phyloP scores from a whole-genome alignment of 2,329 filamentous ascomycete species.

The Colletotrichum lindemuthianum region DNA sequence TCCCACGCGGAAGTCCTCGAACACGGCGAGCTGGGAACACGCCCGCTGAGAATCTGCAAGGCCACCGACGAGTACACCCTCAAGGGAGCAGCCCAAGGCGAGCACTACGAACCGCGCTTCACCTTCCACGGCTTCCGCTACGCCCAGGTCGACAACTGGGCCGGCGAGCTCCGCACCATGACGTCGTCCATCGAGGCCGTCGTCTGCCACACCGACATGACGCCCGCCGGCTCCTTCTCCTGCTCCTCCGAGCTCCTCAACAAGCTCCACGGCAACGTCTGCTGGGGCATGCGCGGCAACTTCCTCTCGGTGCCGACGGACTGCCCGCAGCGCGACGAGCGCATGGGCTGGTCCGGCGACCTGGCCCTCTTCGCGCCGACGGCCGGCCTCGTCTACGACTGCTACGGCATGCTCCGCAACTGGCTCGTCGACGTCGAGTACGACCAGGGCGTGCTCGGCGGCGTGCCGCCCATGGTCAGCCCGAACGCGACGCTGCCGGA shows the following conservation, averaged over 20 bases:
- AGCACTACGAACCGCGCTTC: constrained; percentile 55
- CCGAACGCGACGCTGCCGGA: constrained; percentile 39
- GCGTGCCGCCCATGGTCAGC: constrained; percentile 46
- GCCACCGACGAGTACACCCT: constrained; percentile 47
- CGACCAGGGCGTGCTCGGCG: constrained; percentile 46
- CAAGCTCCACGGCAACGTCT: constrained; percentile 18
- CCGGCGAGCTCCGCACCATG: constrained; percentile 39
- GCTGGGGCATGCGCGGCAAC: constrained; percentile 32
- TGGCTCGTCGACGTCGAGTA: constrained; percentile 31
- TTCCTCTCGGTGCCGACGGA: constrained; percentile 33
- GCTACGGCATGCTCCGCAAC: constrained; percentile 18
- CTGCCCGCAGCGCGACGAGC: constrained; percentile 34
- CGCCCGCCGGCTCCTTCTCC: constrained; percentile 9
- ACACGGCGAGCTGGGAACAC: constrained; percentile 49
- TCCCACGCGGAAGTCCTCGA: constrained; percentile 55
- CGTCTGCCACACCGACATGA: constrained; percentile 32
- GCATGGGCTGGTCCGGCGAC: constrained; percentile 28
- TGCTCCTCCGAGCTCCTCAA: constrained; percentile 26
- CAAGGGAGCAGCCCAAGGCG: constrained; percentile 37
- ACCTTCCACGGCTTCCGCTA: constrained; percentile 64
- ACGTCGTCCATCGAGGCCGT: constrained; percentile 13
- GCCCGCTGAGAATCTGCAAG: constrained; percentile 50
- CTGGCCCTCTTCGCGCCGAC: constrained; percentile 27
- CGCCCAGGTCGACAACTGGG: constrained; percentile 54
- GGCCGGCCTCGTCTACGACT: constrained; percentile 18